Conservation (phyloP, 2,329 filamentous ascomycete species). For the Colletotrichum sp. region DNA sequence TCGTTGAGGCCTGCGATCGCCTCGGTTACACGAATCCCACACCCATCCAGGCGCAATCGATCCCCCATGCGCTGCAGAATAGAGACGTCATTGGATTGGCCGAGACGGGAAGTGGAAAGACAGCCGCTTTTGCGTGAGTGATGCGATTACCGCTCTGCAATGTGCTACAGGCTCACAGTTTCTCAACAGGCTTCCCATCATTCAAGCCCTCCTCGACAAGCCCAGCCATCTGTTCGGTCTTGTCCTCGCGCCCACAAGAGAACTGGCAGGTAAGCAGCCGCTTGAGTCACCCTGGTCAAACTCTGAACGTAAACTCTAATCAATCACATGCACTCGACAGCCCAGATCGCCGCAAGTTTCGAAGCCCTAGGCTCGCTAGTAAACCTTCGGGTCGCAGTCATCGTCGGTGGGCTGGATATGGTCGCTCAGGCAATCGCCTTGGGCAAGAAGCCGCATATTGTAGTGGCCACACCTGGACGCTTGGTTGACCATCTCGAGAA, state of each 20-base stretch:
- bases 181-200: conserved; percentile 69
- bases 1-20: conserved; percentile 85
- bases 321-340: conserved; percentile 30
- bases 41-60: conserved; percentile 85
- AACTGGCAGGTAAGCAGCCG: conserved; percentile 63
- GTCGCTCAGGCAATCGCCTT: conserved; percentile 88
- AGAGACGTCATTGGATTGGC: conserved; percentile 92
- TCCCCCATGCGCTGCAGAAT: conserved; percentile 78
- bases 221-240: conserved; percentile 87
- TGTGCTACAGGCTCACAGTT: neutral
- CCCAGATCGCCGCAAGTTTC: conserved; percentile 87
- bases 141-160: neutral
- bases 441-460: conserved; percentile 93
- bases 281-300: neutral
- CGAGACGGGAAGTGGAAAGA: conserved; percentile 76
- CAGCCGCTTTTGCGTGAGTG: conserved; percentile 77
- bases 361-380: conserved; percentile 88
- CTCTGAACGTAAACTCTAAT: neutral
- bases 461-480: conserved; percentile 65
- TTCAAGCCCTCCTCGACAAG: conserved; percentile 88
- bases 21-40: conserved; percentile 87
- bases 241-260: conserved; percentile 89
- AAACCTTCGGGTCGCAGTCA: conserved; percentile 81
- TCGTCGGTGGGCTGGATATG: conserved; percentile 97
- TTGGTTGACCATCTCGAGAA: conserved; percentile 85